phyloP scores from a whole-genome alignment of 176 grass and related monocot genomes.

The Oryza meridionalis region DNA sequence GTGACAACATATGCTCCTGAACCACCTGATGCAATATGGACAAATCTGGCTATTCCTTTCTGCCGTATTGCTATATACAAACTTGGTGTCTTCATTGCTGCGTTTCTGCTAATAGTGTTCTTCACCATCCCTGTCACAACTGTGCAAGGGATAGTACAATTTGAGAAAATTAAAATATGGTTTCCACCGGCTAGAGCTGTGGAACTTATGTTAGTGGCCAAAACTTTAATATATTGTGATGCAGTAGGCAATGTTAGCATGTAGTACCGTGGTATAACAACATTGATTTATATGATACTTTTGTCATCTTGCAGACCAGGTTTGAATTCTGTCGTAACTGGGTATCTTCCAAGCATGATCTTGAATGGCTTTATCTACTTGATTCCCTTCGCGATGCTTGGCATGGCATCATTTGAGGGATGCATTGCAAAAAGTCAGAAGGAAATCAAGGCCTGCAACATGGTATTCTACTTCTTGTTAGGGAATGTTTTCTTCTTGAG shows the following conservation, averaged over 20 bases:
- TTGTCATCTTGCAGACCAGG: slow-evolving; percentile 70
- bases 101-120: slow-evolving; percentile 74
- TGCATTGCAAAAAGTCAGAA: slow-evolving; percentile 65
- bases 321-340: slow-evolving; percentile 73
- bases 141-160: slow-evolving; percentile 88
- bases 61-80: slow-evolving; percentile 52
- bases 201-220: slow-evolving; percentile 70
- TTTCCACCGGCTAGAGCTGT: slow-evolving; percentile 82
- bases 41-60: slow-evolving; percentile 69
- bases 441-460: slow-evolving; percentile 83
- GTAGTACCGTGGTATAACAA: slow-evolving; percentile 5
- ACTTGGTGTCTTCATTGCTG: slow-evolving; percentile 55
- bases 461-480: slow-evolving; percentile 95
- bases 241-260: neutral
- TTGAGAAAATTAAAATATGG: slow-evolving; percentile 83
- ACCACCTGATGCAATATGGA: slow-evolving; percentile 74
- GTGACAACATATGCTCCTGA: slow-evolving; percentile 76
- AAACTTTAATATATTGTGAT: slow-evolving; percentile 14
- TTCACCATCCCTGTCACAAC: slow-evolving; percentile 84
- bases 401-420: slow-evolving; percentile 72
- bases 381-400: slow-evolving; percentile 79
- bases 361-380: slow-evolving; percentile 91
- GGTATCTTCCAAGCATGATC: slow-evolving; percentile 82
- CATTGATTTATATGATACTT: slow-evolving; percentile 7
- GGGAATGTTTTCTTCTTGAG: slow-evolving; percentile 96